Base-by-base conservation (phyloP, 495 filamentous ascomycete genomes). In the Chaetomium fimeti region DNA sequence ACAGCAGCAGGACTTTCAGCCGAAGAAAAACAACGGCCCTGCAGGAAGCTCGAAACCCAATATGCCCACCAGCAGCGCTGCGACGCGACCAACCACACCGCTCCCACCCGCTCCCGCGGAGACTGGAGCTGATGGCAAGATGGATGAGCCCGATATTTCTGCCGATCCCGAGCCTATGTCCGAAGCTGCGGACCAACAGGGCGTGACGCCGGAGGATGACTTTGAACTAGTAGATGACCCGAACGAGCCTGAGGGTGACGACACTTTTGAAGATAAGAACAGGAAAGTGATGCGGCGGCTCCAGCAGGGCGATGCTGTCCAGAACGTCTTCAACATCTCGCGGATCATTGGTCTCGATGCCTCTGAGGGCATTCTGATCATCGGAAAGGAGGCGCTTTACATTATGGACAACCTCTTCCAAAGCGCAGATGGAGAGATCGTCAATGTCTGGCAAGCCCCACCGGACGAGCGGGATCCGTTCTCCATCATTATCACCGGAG, bases 331-430 rank as follows among this genome's bases (percentile, higher is more conserved):
- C 80, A 98, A 98, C 71, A 87, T 97, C 62, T 97, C 94, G 49
- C 86, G 95, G 11, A 91, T 98, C 57, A 87, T 97, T 59, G 94
- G 94, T 11, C 79, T 98, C 6, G 93, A 98, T 68, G 93, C 93
- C 24, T 86, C 87, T 58, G 94, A 98, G 74, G 94, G 95, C 22
- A 84, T 98, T 20, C 77, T 98, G 65, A 92, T 98, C 55, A 77
- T 97, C 63, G 94, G 95, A n/a, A 97, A 96, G 74, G 87, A 91
- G 63, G 88, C 85, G 61, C 84, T 98, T 47, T 98, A 98, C 74
- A 88, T 98, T 57, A 87, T 97, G 64, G 94, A 98, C 72, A 91
- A 91, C 71, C 91, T 94, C 68, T 97, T 98, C 76, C 93, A 97
- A 72, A 84, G 93, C 59, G 85, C 89, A 3, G 93, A 98, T 72